Conservation (phyloP, 2,329 filamentous ascomycete genomes). For the Fusarium protoensiforme region DNA sequence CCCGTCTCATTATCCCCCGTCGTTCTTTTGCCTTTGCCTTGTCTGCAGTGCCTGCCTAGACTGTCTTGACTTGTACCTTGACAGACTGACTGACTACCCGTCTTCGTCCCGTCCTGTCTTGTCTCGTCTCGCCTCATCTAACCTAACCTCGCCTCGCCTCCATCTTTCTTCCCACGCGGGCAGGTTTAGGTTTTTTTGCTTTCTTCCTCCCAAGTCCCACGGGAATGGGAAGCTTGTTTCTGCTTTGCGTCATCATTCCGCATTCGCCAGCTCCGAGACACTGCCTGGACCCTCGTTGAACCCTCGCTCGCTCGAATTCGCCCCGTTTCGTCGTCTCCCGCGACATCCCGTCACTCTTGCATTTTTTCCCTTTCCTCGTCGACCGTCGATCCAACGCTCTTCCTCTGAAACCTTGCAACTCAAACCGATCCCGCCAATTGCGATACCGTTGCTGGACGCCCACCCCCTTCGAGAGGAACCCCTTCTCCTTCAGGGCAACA, state of each 20-base stretch:
- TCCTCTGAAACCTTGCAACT: not conserved
- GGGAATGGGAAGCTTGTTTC: slow-evolving; percentile 11
- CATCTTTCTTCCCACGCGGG: not conserved
- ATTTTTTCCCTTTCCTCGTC: not conserved
- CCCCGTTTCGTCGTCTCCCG: slow-evolving; percentile 2
- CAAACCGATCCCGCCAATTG: not conserved
- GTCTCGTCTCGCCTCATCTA: not conserved
- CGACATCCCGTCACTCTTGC: slow-evolving; percentile 13
- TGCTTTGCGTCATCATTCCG: slow-evolving; percentile 9
- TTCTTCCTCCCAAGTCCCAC: not conserved
- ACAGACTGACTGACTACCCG: not conserved
- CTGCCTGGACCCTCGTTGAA: not conserved
- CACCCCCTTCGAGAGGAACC: not conserved
- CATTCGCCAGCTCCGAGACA: slow-evolving; percentile 4
- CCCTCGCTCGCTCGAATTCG: slow-evolving; percentile 3
- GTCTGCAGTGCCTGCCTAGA: not conserved
- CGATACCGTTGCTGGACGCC: not conserved
- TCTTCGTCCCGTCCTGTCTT: not conserved
- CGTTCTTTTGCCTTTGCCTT: not conserved
- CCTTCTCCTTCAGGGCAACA: not conserved
- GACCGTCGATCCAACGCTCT: slow-evolving; percentile 1
- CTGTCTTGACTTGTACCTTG: not conserved
- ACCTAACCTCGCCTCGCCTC: not conserved
- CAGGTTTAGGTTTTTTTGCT: not conserved
- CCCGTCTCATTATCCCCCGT: slow-evolving; percentile 24